Percentiles rank a stretch among this genome's conserved stretches.
Conservation (phyloP, 768 basidiomycete species). For the Royoungia palumana region DNA sequence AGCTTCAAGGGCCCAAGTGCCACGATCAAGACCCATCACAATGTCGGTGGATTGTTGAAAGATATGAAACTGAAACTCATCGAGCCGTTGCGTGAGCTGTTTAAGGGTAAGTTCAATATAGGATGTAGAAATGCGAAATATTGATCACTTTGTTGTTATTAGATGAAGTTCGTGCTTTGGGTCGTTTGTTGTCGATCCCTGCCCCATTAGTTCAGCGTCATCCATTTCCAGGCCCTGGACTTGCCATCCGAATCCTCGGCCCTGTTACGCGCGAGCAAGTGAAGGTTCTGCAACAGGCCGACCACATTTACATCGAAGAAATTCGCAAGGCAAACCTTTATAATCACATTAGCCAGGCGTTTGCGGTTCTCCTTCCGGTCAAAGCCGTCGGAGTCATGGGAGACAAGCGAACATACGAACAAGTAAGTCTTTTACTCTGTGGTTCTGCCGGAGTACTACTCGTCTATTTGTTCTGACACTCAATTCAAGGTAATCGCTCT, state of each 20-base stretch:
- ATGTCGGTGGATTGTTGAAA: slow-evolving; percentile 92
- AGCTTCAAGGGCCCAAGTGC: slow-evolving; percentile 99
- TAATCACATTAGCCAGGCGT: slow-evolving; percentile 92
- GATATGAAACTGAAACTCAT: slow-evolving; percentile 99
- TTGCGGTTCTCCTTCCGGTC: slow-evolving; percentile 93
- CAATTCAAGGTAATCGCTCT: slow-evolving; percentile 76
- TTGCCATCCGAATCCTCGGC: slow-evolving; percentile 96
- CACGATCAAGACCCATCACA: slow-evolving; percentile 99
- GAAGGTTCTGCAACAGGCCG: slow-evolving; percentile 84
- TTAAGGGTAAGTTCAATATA: slow-evolving; percentile 81
- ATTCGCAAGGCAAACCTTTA: slow-evolving; percentile 92
- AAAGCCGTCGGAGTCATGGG: slow-evolving; percentile 98
- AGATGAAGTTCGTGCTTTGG: slow-evolving; percentile 96
- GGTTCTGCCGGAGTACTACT: not conserved
- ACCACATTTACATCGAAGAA: slow-evolving; percentile 96
- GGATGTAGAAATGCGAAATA: not conserved
- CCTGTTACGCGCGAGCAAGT: slow-evolving; percentile 94
- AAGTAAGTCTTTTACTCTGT: slow-evolving; percentile 41
- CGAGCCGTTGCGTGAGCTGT: slow-evolving; percentile 93
- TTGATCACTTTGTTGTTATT: not conserved
- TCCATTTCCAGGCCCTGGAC: slow-evolving; percentile 97
- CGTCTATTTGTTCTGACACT: not conserved
- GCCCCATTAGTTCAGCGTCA: slow-evolving; percentile 92
- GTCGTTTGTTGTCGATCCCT: slow-evolving; percentile 88
- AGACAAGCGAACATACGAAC: slow-evolving; percentile 94